Evolutionary conservation across 108 stramenopile genomes (phyloP), one percentile per base, ranked within the genome.

Genomic region (Skeletonema tropicum): DNA sequence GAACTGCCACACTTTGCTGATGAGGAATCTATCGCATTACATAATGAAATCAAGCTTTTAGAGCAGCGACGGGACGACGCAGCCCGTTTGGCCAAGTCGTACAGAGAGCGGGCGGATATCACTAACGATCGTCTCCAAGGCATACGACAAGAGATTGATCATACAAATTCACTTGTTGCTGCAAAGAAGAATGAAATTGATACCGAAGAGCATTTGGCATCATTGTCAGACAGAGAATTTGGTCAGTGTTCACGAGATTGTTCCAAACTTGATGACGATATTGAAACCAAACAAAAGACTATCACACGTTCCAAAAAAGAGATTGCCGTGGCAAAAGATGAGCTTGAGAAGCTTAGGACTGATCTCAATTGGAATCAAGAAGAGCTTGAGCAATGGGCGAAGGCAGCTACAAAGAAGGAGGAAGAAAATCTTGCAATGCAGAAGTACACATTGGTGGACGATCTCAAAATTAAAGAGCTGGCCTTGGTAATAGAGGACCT

Each of bases 351-450:
- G 38, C 89, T 94, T 69, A 92, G 87, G 74, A 75, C 84, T 46
- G 80, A 87, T 83, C 89, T 94, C 85, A 91, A 94, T 75, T 94
- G 90, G 89, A 96, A 93, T 76, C 95, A 94, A 73, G 94, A 94
- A 64, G 92, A 96, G 75, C 83, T 96, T 15, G 92, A 96, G 80
- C 92, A 92, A 85, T 96, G 95, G 95, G 91, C 91, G 21, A 79
- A 87, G n/a, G 95, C 95, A 13, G 88, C 91, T 29, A 71, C 84
- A 55, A 94, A 94, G 66, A 94, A 92, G 75, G 95, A 94, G 60
- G 93, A 93, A 32, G 95, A 96, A 67, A 85, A 85, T 64, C 57
- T 87, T 0, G 87, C 91, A 29, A 70, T 95, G 7, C 84, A 94
- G 60, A 85, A 86, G 57, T 96, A 94, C 75, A 71, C 88, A 14